Evolutionary conservation across 495 filamentous ascomycete species (phyloP).

Genomic region (Penicillium angulare): DNA sequence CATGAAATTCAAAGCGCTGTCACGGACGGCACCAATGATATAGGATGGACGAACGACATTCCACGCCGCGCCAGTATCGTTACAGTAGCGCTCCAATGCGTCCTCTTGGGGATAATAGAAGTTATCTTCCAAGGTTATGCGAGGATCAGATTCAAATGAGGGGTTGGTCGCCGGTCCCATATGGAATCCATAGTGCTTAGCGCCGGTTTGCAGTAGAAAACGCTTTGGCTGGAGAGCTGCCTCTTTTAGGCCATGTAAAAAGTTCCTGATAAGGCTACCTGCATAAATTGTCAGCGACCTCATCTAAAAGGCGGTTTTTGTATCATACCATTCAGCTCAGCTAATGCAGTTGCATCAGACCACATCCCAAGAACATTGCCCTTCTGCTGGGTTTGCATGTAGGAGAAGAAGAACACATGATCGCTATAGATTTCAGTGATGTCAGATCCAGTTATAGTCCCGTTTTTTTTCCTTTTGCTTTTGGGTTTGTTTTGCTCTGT

Average conservation of each 20-base stretch:
- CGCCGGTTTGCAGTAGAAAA: slow-evolving; percentile 52
- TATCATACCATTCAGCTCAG: no score
- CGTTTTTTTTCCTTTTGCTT: no score
- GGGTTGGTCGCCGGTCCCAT: slow-evolving; percentile 43
- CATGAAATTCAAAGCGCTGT: slow-evolving; percentile 45
- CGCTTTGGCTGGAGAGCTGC: slow-evolving; percentile 39
- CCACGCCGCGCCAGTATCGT: slow-evolving; percentile 25
- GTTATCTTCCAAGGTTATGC: slow-evolving; percentile 41
- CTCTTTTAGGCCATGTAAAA: slow-evolving; percentile 37
- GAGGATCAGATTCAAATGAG: slow-evolving; percentile 40
- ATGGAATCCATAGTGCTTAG: slow-evolving; percentile 50
- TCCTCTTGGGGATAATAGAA: slow-evolving; percentile 57
- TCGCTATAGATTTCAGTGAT: slow-evolving; percentile 16
- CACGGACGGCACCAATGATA: slow-evolving; percentile 46
- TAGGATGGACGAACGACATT: slow-evolving; percentile 41
- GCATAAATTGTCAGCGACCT: no score
- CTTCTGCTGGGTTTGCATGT: slow-evolving; percentile 41
- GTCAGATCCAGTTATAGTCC: no score
- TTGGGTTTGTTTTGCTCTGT: no score
- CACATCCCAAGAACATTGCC: not conserved
- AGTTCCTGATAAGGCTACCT: slow-evolving; percentile 38
- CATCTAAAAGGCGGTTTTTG: not conserved
- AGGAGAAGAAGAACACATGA: slow-evolving; percentile 54
- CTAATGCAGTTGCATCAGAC: no score
- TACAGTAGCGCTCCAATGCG: slow-evolving; percentile 33